Conservation (phyloP, 2,329 filamentous ascomycete species). For the Fonsecaea monophora region DNA sequence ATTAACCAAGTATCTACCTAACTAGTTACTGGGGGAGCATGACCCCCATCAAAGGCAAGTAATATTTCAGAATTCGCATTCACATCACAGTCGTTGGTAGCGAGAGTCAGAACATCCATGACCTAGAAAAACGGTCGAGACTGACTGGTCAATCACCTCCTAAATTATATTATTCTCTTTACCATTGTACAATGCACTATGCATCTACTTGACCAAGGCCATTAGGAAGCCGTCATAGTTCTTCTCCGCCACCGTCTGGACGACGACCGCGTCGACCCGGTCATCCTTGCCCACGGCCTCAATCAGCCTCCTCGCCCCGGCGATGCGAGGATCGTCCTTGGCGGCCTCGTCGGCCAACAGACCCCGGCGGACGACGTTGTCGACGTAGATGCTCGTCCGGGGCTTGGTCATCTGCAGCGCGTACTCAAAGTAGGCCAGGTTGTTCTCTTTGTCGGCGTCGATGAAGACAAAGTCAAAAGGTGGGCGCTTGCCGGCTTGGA, state of each 20-base stretch:
- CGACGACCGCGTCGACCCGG: conserved; percentile 51
- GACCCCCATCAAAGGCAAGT: no score
- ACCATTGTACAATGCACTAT: neutral
- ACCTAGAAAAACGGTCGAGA: neutral
- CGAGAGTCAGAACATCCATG: no score
- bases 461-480: conserved; percentile 61
- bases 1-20: no score
- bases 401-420: conserved; percentile 52
- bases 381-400: conserved; percentile 55
- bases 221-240: conserved; percentile 56
- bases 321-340: conserved; percentile 38
- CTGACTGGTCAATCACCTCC: neutral
- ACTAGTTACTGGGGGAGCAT: no score
- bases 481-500: conserved; percentile 47
- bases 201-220: conserved; percentile 45
- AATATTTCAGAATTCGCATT: no score
- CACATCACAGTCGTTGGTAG: no score
- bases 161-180: neutral
- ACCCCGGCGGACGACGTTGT: conserved; percentile 57
- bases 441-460: conserved; percentile 60
- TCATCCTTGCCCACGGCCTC: conserved; percentile 53
- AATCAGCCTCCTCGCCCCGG: conserved; percentile 46
- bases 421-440: conserved; percentile 58
- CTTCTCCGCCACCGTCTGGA: conserved; percentile 58
- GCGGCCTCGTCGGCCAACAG: conserved; percentile 44